Percentiles rank a stretch among this genome's conserved stretches.
Conservation (phyloP, 2,329 filamentous ascomycete genomes). For the Leptodontidium sp. region DNA sequence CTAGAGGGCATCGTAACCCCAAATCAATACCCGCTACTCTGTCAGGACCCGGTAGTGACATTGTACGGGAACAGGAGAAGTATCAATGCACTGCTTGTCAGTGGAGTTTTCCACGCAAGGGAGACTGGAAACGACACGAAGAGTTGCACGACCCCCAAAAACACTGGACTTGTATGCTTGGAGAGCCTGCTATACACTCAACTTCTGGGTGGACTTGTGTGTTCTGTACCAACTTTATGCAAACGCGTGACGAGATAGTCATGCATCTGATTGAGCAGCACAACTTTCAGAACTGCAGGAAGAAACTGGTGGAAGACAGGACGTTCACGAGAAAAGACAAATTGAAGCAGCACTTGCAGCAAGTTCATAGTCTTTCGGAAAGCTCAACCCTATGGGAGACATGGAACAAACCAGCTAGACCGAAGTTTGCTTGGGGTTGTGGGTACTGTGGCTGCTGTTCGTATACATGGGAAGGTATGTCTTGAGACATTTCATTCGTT, state of each 20-base stretch:
- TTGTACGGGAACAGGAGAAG: slow-evolving; percentile 5
- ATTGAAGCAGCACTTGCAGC: slow-evolving; percentile 37
- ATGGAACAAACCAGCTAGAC: slow-evolving; percentile 33
- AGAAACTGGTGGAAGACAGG: slow-evolving; percentile 25
- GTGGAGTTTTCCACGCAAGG: slow-evolving; percentile 34
- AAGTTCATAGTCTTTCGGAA: slow-evolving; percentile 34
- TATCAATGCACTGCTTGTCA: slow-evolving; percentile 37
- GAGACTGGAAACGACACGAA: slow-evolving; percentile 41
- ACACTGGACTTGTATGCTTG: slow-evolving; percentile 37
- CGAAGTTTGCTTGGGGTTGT: slow-evolving; percentile 40
- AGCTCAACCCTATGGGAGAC: slow-evolving; percentile 30
- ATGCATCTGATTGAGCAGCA: slow-evolving; percentile 33
- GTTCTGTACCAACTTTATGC: slow-evolving; percentile 30
- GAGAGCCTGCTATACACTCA: slow-evolving; percentile 23
- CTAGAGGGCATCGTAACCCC: not conserved
- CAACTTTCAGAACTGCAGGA: slow-evolving; percentile 32
- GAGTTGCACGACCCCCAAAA: slow-evolving; percentile 37
- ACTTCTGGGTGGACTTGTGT: slow-evolving; percentile 32
- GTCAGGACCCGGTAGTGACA: not conserved
- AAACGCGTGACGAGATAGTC: slow-evolving; percentile 27
- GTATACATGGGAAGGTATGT: slow-evolving; percentile 39
- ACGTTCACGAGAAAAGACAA: slow-evolving; percentile 37
- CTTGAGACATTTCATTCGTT: not conserved
- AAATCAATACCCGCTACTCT: not conserved
- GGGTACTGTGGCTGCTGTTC: slow-evolving; percentile 38